Base-by-base conservation (phyloP, 2,329 filamentous ascomycete species). In the Leptographium procerum region DNA sequence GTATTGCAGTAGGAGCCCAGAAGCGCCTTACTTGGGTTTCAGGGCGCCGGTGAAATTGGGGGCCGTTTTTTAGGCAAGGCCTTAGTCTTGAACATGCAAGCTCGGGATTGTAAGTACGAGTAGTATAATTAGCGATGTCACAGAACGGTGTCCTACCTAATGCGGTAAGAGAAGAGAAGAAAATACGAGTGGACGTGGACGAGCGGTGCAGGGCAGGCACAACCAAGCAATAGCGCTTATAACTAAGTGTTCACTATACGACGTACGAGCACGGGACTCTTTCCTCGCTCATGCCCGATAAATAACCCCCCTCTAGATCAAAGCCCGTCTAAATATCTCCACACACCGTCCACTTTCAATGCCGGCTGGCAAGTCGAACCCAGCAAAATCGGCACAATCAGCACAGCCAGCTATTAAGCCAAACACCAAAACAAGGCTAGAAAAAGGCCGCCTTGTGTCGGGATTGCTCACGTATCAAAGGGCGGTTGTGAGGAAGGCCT, bases 101-200 rank as follows among this genome's bases (percentile, higher is more conserved):
- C 31, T 10, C 31, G 19, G 19, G 13, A 40, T 14, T 36, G 14
- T 16, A 16, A 16, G n/a, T n/a, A n/a, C n/a, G n/a, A 7, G 10
- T 36, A 7, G 19, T n/a, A n/a, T 47, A 22, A 22, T n/a, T 48
- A 48, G 22, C 45, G 45, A 48, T 54, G 24, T 33, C 16, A 47
- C 36, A 28, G 53, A 31, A 33, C 53, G 53, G 53, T 28, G 33
- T 45, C 34, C 53, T 55, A 55, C 53, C 53, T 26, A 47, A 55
- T 48, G 28, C 53, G 53, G 53, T 33, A 55, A 55, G 53, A 55
- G 28, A 33, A 48, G 16, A 16, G 45, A 48, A 48, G 45, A 26
- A 48, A 43, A 43, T 26, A 48, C 24, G 33, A 24, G 16, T 19
- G 50, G 26, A 33, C 13, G n/a, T 22, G n/a, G n/a, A n/a, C 31